Percentiles rank a stretch among this genome's conserved stretches.
Evolutionary conservation across 257 asterid species (phyloP).

Genomic region (Nicotiana paniculata): DNA sequence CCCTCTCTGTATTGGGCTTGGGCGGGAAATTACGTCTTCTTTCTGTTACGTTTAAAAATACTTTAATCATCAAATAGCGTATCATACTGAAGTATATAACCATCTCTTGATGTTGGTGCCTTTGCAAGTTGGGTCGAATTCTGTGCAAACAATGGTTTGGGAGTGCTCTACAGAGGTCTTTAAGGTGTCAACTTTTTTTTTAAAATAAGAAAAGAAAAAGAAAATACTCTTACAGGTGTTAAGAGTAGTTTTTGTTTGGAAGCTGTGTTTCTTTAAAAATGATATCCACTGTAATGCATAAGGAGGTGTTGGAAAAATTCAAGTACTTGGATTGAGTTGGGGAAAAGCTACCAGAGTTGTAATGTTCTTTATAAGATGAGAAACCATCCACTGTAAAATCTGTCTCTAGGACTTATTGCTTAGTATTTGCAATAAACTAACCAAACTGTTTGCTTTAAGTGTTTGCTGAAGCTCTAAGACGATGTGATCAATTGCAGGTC

Average conservation of each 20-base stretch:
- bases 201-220: neutral
- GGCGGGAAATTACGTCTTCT: neutral
- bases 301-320: neutral
- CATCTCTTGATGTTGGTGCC: neutral
- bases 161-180: neutral
- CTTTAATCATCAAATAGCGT: neutral
- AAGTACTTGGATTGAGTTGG: neutral
- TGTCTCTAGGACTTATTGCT: neutral
- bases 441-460: neutral
- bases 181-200: neutral
- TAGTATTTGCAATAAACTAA: neutral
- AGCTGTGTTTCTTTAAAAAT: neutral
- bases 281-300: neutral
- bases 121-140: neutral
- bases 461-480: neutral
- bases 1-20: neutral
- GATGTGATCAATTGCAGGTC: constrained; percentile 39
- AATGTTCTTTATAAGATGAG: neutral
- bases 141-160: neutral
- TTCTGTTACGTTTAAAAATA: neutral
- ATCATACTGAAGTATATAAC: neutral
- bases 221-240: neutral
- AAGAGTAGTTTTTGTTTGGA: neutral
- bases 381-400: neutral
- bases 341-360: neutral